Evolutionary conservation across 2,329 filamentous ascomycete species (phyloP).

Genomic region (Aciculosporium take): DNA sequence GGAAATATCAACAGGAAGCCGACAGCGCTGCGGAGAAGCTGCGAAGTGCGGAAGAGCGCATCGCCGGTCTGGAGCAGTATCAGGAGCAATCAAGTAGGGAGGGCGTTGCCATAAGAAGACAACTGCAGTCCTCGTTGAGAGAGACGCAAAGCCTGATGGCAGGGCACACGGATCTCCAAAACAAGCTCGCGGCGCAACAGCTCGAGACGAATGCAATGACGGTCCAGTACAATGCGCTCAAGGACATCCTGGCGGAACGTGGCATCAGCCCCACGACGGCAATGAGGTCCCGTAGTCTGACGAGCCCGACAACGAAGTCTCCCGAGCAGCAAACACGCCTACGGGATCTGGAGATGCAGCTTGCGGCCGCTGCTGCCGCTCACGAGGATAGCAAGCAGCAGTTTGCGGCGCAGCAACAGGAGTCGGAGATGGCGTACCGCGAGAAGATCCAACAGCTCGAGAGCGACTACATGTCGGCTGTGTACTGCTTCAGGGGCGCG

Average conservation of each 20-base stretch:
- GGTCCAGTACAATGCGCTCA: slow-evolving; percentile 84
- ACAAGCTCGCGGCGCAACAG: slow-evolving; percentile 71
- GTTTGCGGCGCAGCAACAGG: slow-evolving; percentile 67
- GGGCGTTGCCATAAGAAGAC: slow-evolving; percentile 75
- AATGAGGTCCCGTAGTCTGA: slow-evolving; percentile 56
- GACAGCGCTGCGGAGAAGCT: slow-evolving; percentile 79
- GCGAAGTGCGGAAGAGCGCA: slow-evolving; percentile 85
- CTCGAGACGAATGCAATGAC: slow-evolving; percentile 87
- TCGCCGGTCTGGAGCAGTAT: slow-evolving; percentile 90
- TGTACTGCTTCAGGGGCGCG: slow-evolving; percentile 95
- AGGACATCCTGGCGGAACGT: slow-evolving; percentile 80
- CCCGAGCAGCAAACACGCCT: slow-evolving; percentile 70
- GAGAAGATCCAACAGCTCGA: slow-evolving; percentile 90
- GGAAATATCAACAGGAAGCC: slow-evolving; percentile 79
- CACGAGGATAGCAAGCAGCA: slow-evolving; percentile 74
- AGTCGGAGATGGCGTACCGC: slow-evolving; percentile 78
- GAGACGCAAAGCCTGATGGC: slow-evolving; percentile 73
- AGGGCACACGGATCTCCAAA: slow-evolving; percentile 67
- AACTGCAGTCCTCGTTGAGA: slow-evolving; percentile 70
- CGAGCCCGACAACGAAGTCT: slow-evolving; percentile 55
- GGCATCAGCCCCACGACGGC: slow-evolving; percentile 67
- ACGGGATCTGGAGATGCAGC: slow-evolving; percentile 76
- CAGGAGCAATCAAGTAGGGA: slow-evolving; percentile 95
- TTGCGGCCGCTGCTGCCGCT: slow-evolving; percentile 59
- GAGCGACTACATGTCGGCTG: slow-evolving; percentile 93